Percentiles rank a stretch among this genome's conserved stretches.
Evolutionary conservation across 768 basidiomycete genomes (phyloP).

Genomic region (Gelatoporia subvermispora): DNA sequence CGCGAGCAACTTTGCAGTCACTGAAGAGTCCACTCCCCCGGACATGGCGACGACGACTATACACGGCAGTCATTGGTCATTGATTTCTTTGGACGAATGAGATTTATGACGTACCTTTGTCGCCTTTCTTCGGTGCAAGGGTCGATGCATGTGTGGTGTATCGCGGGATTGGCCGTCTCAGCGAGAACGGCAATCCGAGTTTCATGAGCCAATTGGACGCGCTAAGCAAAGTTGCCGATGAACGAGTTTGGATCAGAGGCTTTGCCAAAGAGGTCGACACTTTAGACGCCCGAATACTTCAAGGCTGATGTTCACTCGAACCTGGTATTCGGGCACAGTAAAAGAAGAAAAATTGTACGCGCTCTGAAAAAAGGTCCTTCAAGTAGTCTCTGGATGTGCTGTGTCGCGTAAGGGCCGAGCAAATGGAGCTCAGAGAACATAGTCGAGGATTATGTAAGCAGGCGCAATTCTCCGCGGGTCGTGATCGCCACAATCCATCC

Average conservation of each 20-base stretch:
- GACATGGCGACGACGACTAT: constrained; percentile 91
- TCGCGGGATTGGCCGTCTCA: constrained; percentile 8
- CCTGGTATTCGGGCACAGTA: too few species aligned
- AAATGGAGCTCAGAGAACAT: too few species aligned
- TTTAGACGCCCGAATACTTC: background rate
- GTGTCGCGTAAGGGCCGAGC: too few species aligned
- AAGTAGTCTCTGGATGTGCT: background rate
- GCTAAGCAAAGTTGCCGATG: background rate
- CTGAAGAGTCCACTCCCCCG: constrained; percentile 93
- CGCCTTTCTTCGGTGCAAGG: constrained; percentile 21
- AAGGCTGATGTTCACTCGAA: background rate
- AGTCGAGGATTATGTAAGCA: too few species aligned
- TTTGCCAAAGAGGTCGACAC: constrained; percentile 3
- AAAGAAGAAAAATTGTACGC: too few species aligned
- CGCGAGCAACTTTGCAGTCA: constrained; percentile 72
- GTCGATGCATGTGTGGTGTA: constrained; percentile 11
- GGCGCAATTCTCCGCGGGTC: too few species aligned
- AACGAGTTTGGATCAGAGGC: constrained; percentile 3
- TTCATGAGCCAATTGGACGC: constrained; percentile 2
- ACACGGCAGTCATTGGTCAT: background rate
- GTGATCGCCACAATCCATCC: background rate
- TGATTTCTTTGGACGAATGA: background rate
- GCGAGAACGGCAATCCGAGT: constrained; percentile 5
- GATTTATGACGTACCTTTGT: constrained; percentile 17
- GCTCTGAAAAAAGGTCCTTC: background rate